Evolutionary conservation across 495 filamentous ascomycete species (phyloP).

Genomic region (Aspergillus nidulans): DNA sequence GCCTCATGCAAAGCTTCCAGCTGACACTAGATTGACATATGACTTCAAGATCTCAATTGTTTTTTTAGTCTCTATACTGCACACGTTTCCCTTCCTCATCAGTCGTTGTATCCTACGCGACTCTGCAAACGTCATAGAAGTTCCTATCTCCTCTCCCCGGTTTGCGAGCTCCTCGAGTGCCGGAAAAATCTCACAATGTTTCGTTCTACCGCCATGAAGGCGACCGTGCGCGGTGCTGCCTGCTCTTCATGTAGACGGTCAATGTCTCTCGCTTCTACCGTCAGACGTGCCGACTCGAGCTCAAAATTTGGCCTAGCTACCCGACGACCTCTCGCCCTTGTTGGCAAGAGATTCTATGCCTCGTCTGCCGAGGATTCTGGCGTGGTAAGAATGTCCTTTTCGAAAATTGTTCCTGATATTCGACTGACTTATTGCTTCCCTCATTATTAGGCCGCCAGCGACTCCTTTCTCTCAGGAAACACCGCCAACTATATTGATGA

Average conservation of each 20-base stretch:
- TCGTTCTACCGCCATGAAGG: conserved; percentile 42
- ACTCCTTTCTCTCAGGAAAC: conserved; percentile 91
- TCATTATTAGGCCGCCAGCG: conserved; percentile 65
- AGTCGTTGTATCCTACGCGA: conserved; percentile 1
- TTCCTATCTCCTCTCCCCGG: conserved; percentile 1
- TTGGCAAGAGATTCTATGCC: conserved; percentile 50
- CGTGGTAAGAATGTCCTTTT: conserved; percentile 30
- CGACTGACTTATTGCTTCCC: conserved; percentile 23
- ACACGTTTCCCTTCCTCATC: background rate
- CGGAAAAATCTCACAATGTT: conserved; percentile 41
- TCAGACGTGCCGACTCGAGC: conserved; percentile 38
- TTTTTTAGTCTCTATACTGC: background rate
- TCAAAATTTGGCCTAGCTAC: conserved; percentile 44
- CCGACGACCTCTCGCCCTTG: conserved; percentile 38
- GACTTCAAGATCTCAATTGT: conserved; percentile 7
- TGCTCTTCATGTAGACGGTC: conserved; percentile 41
- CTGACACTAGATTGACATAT: conserved; percentile 11
- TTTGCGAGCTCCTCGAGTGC: conserved; percentile 12
- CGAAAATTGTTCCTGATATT: background rate
- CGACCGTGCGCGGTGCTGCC: conserved; percentile 48
- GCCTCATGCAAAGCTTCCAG: conserved; percentile 26
- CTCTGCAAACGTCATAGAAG: conserved; percentile 7
- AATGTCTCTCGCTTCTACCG: conserved; percentile 43
- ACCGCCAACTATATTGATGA: conserved; percentile 98
- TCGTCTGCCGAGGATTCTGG: conserved; percentile 45